Conservation (phyloP, 257 asterid genomes). For the Primulina huaijiensis region DNA sequence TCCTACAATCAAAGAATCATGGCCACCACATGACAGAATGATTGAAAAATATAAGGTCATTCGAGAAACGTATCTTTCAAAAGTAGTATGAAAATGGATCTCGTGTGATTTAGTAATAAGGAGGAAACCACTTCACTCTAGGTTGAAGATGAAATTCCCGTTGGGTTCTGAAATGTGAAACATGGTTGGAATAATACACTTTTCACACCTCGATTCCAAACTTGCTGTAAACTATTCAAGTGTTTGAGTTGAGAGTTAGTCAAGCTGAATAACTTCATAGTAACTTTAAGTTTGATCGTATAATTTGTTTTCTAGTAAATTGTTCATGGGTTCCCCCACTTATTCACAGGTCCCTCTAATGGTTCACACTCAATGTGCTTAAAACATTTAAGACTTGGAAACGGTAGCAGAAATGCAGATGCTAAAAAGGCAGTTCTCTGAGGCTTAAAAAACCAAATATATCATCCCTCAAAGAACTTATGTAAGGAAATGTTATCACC, state of each 20-base stretch:
- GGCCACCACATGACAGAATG: conserved; percentile 65
- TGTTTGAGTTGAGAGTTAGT: neutral
- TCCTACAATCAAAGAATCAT: conserved; percentile 47
- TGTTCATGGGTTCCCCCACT: neutral
- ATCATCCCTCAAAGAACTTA: neutral
- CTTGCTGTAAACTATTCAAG: neutral
- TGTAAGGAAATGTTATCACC: conserved; percentile 34
- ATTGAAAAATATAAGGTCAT: conserved; percentile 41
- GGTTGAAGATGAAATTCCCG: conserved; percentile 1
- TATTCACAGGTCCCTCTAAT: neutral
- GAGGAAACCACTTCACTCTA: neutral
- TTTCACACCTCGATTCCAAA: neutral
- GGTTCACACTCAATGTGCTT: neutral
- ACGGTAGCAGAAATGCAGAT: neutral
- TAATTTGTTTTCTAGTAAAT: neutral
- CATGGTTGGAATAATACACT: neutral
- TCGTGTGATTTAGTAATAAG: neutral
- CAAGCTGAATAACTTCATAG: neutral
- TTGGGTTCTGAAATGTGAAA: neutral
- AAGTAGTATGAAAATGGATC: conserved; percentile 30
- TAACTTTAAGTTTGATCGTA: neutral
- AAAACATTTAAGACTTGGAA: neutral
- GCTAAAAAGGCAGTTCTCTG: neutral
- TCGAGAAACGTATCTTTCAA: conserved; percentile 32
- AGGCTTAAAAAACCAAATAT: neutral